These are phyloP conservation scores for Salvia rosmarinus DNA, from an alignment of 257 asterid genomes.

Conservation along the genomic window DNA sequence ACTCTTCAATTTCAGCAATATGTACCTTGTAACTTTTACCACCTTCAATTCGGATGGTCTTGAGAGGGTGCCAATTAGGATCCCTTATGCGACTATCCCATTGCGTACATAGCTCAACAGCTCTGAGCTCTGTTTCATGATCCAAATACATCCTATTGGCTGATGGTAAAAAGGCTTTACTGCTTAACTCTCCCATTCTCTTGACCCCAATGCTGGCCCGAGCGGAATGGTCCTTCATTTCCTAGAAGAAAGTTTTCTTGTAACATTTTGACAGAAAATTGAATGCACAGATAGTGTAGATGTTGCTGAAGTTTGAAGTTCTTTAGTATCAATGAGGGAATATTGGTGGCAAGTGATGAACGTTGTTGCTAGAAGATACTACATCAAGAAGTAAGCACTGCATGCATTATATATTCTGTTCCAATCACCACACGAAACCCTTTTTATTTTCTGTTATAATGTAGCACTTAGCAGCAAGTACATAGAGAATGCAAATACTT, in stretches of 20 bases:
- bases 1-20: no score
- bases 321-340: background rate
- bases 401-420: background rate
- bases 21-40: no score
- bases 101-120: conserved; percentile 53
- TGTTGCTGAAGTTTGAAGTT: background rate
- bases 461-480: background rate
- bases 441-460: background rate
- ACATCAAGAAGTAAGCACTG: background rate
- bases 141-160: conserved; percentile 53
- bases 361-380: background rate
- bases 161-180: conserved; percentile 59
- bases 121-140: conserved; percentile 46
- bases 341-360: background rate
- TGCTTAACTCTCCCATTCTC: conserved; percentile 72
- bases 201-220: conserved; percentile 57
- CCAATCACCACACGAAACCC: background rate
- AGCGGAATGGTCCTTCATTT: conserved; percentile 38
- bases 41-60: no score
- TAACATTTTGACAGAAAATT: background rate
- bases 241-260: conserved; percentile 36
- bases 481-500: background rate
- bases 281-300: background rate
- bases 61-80: conserved; percentile 29
- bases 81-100: conserved; percentile 74